Conservation (phyloP, 352 stramenopile species). For the Globisporangium splendens region DNA sequence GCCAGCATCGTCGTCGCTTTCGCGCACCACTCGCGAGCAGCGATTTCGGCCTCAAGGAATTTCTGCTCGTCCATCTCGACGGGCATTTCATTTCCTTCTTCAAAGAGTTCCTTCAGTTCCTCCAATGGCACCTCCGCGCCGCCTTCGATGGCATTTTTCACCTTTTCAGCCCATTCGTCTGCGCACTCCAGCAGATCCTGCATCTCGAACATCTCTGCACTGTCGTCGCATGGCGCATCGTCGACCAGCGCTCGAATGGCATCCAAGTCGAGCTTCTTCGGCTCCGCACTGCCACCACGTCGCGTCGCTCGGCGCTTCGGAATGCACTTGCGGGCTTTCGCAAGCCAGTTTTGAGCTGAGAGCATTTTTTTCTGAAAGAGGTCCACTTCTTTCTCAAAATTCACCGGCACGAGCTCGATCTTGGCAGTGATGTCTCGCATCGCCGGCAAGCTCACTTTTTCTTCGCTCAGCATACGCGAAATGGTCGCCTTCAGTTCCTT, state of each 20-base stretch:
- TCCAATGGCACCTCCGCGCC: constrained; percentile 63
- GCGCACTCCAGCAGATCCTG: constrained; percentile 86
- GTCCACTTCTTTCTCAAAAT: constrained; percentile 78
- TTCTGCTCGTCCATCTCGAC: constrained; percentile 87
- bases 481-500: constrained; percentile 62
- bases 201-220: constrained; percentile 87
- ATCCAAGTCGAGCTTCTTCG: constrained; percentile 81
- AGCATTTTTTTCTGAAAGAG: constrained; percentile 85
- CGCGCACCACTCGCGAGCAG: constrained; percentile 72
- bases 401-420: constrained; percentile 83
- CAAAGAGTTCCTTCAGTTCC: constrained; percentile 70
- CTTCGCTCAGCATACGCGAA: constrained; percentile 58
- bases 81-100: constrained; percentile 82
- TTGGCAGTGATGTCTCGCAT: constrained; percentile 79
- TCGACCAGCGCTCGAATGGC: constrained; percentile 78
- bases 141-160: constrained; percentile 74
- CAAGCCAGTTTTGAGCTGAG: constrained; percentile 78
- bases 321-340: constrained; percentile 85
- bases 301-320: constrained; percentile 68
- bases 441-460: constrained; percentile 79
- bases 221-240: constrained; percentile 85
- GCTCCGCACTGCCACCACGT: constrained; percentile 38
- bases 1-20: constrained; percentile 50
- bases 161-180: constrained; percentile 78
- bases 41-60: constrained; percentile 74